A percentile compares a stretch with the other conserved stretches of the same genome.
phyloP scores from a whole-genome alignment of 1,139 yeast species.

The Hemisphaericaspora subhashii region DNA sequence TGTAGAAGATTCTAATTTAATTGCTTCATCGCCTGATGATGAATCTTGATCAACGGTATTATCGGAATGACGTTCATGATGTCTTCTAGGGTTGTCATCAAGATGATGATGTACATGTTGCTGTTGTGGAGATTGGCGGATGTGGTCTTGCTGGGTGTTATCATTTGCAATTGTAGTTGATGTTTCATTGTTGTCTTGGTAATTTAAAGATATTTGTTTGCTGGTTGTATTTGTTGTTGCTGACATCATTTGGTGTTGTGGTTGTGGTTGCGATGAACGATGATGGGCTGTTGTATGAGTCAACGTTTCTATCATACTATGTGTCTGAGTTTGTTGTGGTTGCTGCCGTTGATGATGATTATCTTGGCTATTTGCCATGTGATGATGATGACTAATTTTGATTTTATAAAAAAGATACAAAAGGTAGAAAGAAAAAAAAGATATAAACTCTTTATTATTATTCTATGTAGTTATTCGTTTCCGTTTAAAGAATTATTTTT shows the following conservation, averaged over 20 bases:
- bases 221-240: not conserved
- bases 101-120: not conserved
- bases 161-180: constrained; percentile 1
- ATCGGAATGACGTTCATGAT: not conserved
- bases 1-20: constrained; percentile 11
- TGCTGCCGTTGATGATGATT: not conserved
- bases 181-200: not conserved
- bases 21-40: constrained; percentile 3
- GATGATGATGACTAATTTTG: no score
- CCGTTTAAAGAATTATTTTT: no score
- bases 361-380: not conserved
- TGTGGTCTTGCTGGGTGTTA: constrained; percentile 1
- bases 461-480: no score
- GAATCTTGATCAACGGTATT: not conserved
- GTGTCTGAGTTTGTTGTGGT: not conserved
- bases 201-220: not conserved
- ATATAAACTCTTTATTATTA: no score
- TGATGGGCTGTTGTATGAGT: not conserved
- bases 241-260: not conserved
- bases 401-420: no score
- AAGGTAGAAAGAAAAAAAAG: no score
- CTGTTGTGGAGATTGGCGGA: constrained; percentile 2
- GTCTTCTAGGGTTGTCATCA: constrained; percentile 4
- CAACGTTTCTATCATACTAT: not conserved
- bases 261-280: no score